Evolutionary conservation across 805 yeast species (phyloP), one percentile per base, ranked within the genome.

Genomic region (Hanseniaspora occidentalis): DNA sequence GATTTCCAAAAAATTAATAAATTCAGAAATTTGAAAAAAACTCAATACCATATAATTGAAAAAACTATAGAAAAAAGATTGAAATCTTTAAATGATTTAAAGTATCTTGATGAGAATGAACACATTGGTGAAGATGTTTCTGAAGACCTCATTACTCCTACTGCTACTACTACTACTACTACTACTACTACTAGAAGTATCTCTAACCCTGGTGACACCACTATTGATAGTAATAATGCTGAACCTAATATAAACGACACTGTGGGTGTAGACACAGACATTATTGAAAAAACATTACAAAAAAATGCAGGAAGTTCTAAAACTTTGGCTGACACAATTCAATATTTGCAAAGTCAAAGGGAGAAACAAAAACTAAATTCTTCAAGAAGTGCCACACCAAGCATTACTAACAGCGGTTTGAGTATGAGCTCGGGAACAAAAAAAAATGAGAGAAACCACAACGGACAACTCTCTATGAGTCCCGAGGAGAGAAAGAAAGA

Each of bases 21-120:
- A 46, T 84, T 74, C 54, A 73, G 83, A 41, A 68, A 70, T 40
- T 62, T 71, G 47, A 77, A 78, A 47, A 69, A 69, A 14, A 54
- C 69, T 25, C 84, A 77, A 52, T 62, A 65, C 31, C 57, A 60
- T 43, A 65, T 66, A 10, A 59, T 68, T 8, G 60, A 60, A 39
- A 56, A 60, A 18, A 65, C 68, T 1, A 58, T 67, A n/a, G 53
- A 55, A 34, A 63, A 59, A 40, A 51, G 67, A 35, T 43, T 50
- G 25, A 44, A 43, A 6, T 48, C 65, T 20, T 48, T 67, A 8
- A 56, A 56, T 18, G 49, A 43, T 13, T 45, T 65, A 24, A 49
- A 52, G 17, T 56, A 56, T 23, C 58, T 66, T 8, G 66, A 64
- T 41, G 52, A 51, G 18, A 23, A 57, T 69, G 44, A 61, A 71